Evolutionary conservation across 2,329 filamentous ascomycete genomes (phyloP).

Genomic region (Plectosphaerella plurivora): DNA sequence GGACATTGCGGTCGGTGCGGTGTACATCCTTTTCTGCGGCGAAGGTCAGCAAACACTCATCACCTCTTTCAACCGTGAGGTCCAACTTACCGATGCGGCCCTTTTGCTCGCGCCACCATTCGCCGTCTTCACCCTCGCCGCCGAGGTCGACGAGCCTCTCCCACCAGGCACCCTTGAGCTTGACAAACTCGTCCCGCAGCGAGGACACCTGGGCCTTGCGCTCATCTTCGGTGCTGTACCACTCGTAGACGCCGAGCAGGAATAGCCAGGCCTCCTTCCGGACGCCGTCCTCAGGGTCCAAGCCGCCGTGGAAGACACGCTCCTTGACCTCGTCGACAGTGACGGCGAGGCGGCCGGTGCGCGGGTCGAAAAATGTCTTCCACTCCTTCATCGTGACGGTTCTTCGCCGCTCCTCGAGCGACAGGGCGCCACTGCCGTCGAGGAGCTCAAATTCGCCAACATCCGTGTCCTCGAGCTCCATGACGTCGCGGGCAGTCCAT

Average conservation of each 20-base stretch:
- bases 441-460: conserved; percentile 95
- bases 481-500: conserved; percentile 88
- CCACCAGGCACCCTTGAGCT: conserved; percentile 95
- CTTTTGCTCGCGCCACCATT: conserved; percentile 96
- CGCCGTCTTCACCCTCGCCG: conserved; percentile 73
- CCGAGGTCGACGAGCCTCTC: conserved; percentile 82
- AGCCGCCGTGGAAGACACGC: conserved; percentile 90
- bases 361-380: conserved; percentile 80
- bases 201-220: conserved; percentile 78
- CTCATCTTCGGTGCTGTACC: conserved; percentile 86
- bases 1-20: conserved; percentile 88
- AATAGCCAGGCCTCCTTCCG: conserved; percentile 97
- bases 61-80: neutral
- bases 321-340: conserved; percentile 94
- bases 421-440: conserved; percentile 71
- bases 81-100: conserved; percentile 76
- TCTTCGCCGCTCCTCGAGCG: conserved; percentile 71
- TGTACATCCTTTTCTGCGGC: conserved; percentile 93
- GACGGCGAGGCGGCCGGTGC: conserved; percentile 68
- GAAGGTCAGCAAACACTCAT: conserved; percentile 9
- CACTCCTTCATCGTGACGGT: conserved; percentile 80
- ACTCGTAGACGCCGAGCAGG: conserved; percentile 84
- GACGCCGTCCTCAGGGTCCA: conserved; percentile 84
- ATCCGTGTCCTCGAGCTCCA: conserved; percentile 91
- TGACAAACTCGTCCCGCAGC: conserved; percentile 86